A percentile compares a stretch with the other conserved stretches of the same genome.
These are phyloP conservation scores for Coniferiporia weirii DNA, from an alignment of 1,284 basidiomycete species.

Conservation along the genomic window DNA sequence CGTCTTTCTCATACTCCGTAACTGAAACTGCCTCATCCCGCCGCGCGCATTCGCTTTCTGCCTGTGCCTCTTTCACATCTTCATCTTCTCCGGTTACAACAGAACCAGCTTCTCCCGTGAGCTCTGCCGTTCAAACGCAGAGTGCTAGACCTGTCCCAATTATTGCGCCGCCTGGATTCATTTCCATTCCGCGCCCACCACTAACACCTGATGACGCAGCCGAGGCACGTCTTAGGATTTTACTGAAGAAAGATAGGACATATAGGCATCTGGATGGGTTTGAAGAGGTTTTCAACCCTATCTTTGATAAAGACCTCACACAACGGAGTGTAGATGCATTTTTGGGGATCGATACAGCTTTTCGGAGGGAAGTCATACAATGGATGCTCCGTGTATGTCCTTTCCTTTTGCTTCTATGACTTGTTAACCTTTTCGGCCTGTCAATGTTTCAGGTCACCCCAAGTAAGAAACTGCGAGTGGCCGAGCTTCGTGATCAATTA, in stretches of 20 bases:
- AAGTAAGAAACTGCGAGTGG: constrained; percentile 10
- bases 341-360: constrained; percentile 12
- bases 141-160: constrained; percentile 6
- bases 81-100: neutral
- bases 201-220: constrained; percentile 11
- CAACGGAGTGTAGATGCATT: constrained; percentile 11
- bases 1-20: constrained; percentile 14
- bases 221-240: constrained; percentile 11
- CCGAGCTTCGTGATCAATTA: constrained; percentile 11
- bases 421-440: neutral
- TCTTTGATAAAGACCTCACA: constrained; percentile 10
- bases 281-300: constrained; percentile 8
- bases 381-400: constrained; percentile 16
- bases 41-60: constrained; percentile 12
- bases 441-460: constrained; percentile 8
- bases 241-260: constrained; percentile 7
- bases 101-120: constrained; percentile 1
- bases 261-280: constrained; percentile 7
- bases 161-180: constrained; percentile 13
- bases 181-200: constrained; percentile 9
- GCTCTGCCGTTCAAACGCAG: neutral
- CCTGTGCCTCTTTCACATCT: constrained; percentile 5
- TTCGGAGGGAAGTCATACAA: constrained; percentile 7
- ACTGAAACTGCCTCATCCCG: constrained; percentile 14
- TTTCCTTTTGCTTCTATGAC: neutral